Conservation (phyloP, 208 protist species). For the Angomonas desouzai region DNA sequence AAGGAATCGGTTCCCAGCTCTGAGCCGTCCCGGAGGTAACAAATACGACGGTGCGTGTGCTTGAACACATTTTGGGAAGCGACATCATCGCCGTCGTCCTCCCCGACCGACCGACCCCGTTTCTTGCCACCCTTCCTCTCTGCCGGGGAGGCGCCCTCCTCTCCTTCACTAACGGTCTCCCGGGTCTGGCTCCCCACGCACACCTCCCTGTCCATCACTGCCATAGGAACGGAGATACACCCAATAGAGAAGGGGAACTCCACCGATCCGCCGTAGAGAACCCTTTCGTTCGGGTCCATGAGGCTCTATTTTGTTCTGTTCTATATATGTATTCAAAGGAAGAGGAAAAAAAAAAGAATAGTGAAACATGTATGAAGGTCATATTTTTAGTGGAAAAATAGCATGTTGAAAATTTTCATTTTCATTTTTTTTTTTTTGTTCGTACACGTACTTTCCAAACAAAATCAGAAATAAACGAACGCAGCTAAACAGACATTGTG, state of each 20-base stretch:
- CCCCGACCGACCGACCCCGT: background rate
- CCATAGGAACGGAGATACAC: conserved; percentile 37
- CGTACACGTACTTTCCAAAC: too few species aligned
- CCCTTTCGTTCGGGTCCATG: conserved; percentile 10
- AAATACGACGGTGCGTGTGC: conserved; percentile 71
- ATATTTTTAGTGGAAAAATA: too few species aligned
- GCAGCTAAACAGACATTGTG: too few species aligned
- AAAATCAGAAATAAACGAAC: conserved; percentile 13
- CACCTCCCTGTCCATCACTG: background rate
- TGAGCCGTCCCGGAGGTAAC: conserved; percentile 73
- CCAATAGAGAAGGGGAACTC: conserved; percentile 62
- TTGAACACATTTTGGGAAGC: conserved; percentile 20
- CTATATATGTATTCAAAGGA: too few species aligned
- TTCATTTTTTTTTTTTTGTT: too few species aligned
- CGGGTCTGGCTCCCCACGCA: background rate
- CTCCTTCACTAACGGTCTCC: background rate
- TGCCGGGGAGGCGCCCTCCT: background rate
- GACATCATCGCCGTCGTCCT: conserved; percentile 15
- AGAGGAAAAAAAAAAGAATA: too few species aligned
- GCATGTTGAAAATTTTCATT: too few species aligned
- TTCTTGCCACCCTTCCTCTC: background rate
- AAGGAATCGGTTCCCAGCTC: conserved; percentile 47
- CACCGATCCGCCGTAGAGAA: conserved; percentile 54
- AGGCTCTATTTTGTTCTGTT: background rate
- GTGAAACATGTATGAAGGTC: too few species aligned